Percentiles rank a stretch among this genome's conserved stretches.
These are phyloP conservation scores for Prillingera fragicola DNA, from an alignment of 1,284 basidiomycete species.

Conservation along the genomic window DNA sequence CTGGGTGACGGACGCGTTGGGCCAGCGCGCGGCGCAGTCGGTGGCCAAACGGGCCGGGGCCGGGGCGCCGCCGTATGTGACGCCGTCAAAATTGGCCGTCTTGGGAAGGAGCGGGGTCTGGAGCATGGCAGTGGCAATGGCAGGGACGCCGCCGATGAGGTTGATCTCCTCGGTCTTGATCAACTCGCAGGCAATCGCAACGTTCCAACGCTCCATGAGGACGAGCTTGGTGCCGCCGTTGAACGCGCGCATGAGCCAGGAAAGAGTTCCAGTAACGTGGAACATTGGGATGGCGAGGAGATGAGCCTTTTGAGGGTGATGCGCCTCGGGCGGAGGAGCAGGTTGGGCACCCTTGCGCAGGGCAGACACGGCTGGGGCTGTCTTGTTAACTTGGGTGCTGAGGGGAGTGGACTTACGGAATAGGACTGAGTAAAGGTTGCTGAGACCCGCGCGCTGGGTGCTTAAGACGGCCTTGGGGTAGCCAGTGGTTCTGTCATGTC, in stretches of 20 bases:
- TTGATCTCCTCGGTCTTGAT: slow-evolving; percentile 27
- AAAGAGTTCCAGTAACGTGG: slow-evolving; percentile 43
- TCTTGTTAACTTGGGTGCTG: background rate
- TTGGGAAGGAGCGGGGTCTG: slow-evolving; percentile 25
- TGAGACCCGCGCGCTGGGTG: slow-evolving; percentile 12
- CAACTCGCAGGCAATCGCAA: slow-evolving; percentile 27
- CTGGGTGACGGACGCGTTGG: slow-evolving; percentile 21
- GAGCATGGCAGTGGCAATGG: slow-evolving; percentile 33
- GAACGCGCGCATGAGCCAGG: slow-evolving; percentile 30
- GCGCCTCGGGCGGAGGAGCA: slow-evolving; percentile 3
- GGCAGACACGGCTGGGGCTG: slow-evolving; percentile 19
- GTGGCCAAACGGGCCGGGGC: slow-evolving; percentile 30
- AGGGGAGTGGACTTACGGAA: background rate
- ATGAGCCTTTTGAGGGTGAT: slow-evolving; percentile 21
- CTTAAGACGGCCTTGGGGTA: slow-evolving; percentile 17
- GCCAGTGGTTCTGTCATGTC: slow-evolving; percentile 9
- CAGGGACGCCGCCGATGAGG: slow-evolving; percentile 39
- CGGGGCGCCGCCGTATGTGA: slow-evolving; percentile 38
- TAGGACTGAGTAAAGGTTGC: slow-evolving; percentile 9
- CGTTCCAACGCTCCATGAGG: slow-evolving; percentile 36
- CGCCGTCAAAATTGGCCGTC: slow-evolving; percentile 2
- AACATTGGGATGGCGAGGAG: slow-evolving; percentile 41
- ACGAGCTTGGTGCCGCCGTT: slow-evolving; percentile 36
- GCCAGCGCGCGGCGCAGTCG: slow-evolving; percentile 31
- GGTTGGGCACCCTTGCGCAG: slow-evolving; percentile 31